Evolutionary conservation across 495 filamentous ascomycete species (phyloP), one percentile per base, ranked within the genome.

Genomic region (Neurospora africana): DNA sequence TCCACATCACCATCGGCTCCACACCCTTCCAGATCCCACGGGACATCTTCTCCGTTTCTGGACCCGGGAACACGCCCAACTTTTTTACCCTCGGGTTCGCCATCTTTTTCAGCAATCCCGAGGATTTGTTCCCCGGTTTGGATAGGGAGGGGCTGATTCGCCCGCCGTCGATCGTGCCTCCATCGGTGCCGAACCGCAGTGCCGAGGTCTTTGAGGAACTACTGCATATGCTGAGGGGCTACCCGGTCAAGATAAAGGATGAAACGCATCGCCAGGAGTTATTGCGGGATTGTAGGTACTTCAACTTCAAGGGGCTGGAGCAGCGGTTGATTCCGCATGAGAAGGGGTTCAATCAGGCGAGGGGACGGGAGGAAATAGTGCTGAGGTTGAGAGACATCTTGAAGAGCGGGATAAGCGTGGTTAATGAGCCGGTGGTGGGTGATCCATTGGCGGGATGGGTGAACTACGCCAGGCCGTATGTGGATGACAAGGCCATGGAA

Each of bases 31-130:
- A 93, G 75, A 93, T 99, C 69, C 91, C 95, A 4, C 90, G 93
- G 38, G 93, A 97, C 75, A 86, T 97, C 72, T 97, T 99, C 81
- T 90, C 89, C 13, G 84, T 85, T 33, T 65, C 53, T 2, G 53
- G 53, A 2, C 92, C 92, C 13, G 95, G 95, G 5, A 93, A 99
- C 80, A 89, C 89, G 37, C 94, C 93, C 7, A 99, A 99, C 81
- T 99, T 94, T 87, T 99, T 99, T 84, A 89, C 93, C 7, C 87
- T 99, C 8, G 95, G 95, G 69, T 97, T 97, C 78, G 90, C 90
- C 13, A 88, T 93, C 77, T 97, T 97, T 84, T 96, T 98, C 82
- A 88, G 89, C 35, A 89, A 89, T 1, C 92, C 92, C 3, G 82
- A 87, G 33, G 90, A 97, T 75, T 86, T 93, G 58, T 97, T 97